Evolutionary conservation across 75 land plant genomes (phyloP).

Genomic region (Pinus tabuliformis): DNA sequence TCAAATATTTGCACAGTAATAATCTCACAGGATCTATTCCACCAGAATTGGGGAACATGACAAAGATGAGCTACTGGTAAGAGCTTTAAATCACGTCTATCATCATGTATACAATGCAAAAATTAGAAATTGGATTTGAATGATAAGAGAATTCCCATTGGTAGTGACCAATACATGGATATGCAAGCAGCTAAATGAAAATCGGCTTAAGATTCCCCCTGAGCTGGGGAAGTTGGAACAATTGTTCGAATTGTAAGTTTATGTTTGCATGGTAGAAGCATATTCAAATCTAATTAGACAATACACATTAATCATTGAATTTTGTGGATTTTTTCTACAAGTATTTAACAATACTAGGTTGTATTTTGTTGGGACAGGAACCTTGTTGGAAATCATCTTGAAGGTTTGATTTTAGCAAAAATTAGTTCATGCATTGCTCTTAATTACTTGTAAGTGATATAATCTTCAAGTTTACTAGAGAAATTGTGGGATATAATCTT

Average conservation of each 20-base stretch:
- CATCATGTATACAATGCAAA: neutral
- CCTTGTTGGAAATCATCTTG: conserved; percentile 68
- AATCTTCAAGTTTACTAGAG: neutral
- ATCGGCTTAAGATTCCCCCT: conserved; percentile 69
- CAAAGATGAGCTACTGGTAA: conserved; percentile 43
- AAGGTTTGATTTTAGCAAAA: conserved; percentile 81
- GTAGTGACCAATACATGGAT: neutral
- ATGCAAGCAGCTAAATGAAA: conserved; percentile 80
- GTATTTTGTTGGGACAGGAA: no score
- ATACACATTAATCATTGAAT: neutral
- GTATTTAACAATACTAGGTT: no score
- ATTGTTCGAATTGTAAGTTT: conserved; percentile 66
- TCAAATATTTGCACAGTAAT: neutral
- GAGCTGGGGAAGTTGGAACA: conserved; percentile 90
- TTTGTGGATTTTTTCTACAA: neutral
- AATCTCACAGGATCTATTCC: conserved; percentile 31
- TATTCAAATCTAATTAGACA: neutral
- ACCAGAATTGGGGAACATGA: conserved; percentile 53
- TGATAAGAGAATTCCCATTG: neutral
- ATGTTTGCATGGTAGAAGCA: conserved; percentile 2
- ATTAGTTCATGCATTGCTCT: conserved; percentile 81
- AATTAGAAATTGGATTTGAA: neutral
- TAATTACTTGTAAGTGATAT: conserved; percentile 63
- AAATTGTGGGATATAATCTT: neutral
- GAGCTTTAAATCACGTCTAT: conserved; percentile 1